Conservation (phyloP, 1,284 basidiomycete species). For the Ceratobasidium sp. region DNA sequence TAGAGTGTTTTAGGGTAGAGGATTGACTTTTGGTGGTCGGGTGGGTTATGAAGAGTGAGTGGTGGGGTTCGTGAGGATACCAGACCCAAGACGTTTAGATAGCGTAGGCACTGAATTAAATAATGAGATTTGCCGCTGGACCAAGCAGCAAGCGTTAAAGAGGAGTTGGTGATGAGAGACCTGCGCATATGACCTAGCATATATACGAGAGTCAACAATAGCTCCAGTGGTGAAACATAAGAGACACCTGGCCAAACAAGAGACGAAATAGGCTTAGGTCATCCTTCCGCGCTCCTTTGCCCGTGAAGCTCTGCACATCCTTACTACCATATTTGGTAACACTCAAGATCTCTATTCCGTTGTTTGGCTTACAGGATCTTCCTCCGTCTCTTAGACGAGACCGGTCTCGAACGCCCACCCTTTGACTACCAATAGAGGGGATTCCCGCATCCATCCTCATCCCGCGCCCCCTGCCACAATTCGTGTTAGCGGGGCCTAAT, state of each 20-base stretch:
- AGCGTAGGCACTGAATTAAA: constrained; percentile 23
- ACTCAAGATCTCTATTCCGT: background rate
- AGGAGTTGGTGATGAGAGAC: constrained; percentile 1
- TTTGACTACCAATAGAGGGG: no score
- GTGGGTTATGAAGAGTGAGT: background rate
- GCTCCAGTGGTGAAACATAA: background rate
- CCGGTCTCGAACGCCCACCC: no score
- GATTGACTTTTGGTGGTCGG: background rate
- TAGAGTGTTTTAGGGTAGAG: constrained; percentile 3
- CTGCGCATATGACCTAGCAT: background rate
- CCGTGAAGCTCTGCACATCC: background rate
- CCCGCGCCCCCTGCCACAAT: no score
- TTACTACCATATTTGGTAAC: background rate
- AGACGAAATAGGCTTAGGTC: constrained; percentile 15
- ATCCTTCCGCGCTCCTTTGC: constrained; percentile 26
- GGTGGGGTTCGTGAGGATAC: constrained; percentile 29
- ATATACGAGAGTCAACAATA: constrained; percentile 32
- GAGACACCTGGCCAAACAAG: constrained; percentile 23
- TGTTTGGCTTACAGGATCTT: background rate
- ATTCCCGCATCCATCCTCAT: no score
- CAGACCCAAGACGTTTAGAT: constrained; percentile 31
- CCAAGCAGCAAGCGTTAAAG: constrained; percentile 25
- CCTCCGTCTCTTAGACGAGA: background rate
- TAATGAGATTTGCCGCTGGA: constrained; percentile 10
- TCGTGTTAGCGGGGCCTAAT: no score